Conservation (phyloP, 176 grass and related monocot genomes). For the Pharus latifolius region DNA sequence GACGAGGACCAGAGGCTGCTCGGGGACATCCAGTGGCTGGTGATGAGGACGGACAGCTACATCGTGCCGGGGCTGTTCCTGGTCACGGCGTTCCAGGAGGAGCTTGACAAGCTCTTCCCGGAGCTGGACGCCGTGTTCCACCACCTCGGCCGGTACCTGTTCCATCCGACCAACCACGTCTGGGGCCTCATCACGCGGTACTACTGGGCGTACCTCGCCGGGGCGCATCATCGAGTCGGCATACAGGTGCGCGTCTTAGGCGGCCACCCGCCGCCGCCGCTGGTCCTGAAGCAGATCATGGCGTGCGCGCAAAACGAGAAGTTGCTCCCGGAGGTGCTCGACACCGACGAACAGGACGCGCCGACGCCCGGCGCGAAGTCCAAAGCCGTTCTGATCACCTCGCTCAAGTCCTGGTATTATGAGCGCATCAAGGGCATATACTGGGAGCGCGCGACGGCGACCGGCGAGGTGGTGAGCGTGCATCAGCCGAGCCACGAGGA, state of each 20-base stretch:
- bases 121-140: conserved; percentile 51
- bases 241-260: conserved; percentile 48
- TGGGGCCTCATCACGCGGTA: conserved; percentile 56
- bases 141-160: conserved; percentile 42
- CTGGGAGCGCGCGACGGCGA: conserved; percentile 18
- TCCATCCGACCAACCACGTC: conserved; percentile 49
- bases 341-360: neutral
- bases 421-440: conserved; percentile 27
- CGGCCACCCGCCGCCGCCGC: neutral
- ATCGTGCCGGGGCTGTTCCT: conserved; percentile 45
- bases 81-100: conserved; percentile 24
- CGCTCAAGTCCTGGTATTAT: conserved; percentile 2
- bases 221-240: conserved; percentile 23
- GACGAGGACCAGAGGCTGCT: conserved; percentile 43
- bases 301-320: conserved; percentile 25
- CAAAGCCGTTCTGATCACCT: conserved; percentile 19
- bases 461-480: conserved; percentile 26
- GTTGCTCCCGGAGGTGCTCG: conserved; percentile 26
- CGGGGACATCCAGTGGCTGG: conserved; percentile 25
- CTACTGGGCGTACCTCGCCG: conserved; percentile 31
- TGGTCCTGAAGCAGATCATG: conserved; percentile 22
- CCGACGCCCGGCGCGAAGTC: neutral
- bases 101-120: conserved; percentile 44
- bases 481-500: conserved; percentile 44
- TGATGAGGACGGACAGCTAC: conserved; percentile 38